Percentiles rank a stretch among this genome's conserved stretches.
phyloP scores from a whole-genome alignment of 768 basidiomycete genomes.

The Agrocybe chaxingu region DNA sequence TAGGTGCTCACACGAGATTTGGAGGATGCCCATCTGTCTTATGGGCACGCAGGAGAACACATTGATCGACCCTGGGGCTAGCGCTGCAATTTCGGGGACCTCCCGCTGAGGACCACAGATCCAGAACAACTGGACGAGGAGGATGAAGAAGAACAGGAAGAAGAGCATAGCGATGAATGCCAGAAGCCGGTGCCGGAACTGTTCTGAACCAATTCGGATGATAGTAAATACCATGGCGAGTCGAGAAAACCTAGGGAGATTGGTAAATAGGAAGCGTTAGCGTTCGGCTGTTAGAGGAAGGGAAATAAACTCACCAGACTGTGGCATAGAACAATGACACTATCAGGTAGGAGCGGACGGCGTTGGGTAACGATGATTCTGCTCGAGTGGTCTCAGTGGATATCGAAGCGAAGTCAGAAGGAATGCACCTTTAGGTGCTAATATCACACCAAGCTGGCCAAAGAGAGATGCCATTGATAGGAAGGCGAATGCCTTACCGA shows the following conservation, averaged over 20 bases:
- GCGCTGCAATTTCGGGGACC: neutral
- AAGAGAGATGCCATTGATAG: conserved; percentile 24
- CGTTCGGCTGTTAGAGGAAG: neutral
- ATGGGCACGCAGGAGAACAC: conserved; percentile 32
- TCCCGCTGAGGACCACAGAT: conserved; percentile 43
- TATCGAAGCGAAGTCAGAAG: neutral
- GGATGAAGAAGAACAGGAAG: conserved; percentile 27
- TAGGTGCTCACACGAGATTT: conserved; percentile 44
- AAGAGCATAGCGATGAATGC: conserved; percentile 28
- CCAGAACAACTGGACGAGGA: conserved; percentile 44
- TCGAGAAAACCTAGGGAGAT: conserved; percentile 35
- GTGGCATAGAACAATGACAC: conserved; percentile 34
- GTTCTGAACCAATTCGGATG: conserved; percentile 45
- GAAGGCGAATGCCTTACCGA: conserved; percentile 24
- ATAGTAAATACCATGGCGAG: conserved; percentile 54
- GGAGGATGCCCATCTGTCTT: conserved; percentile 46
- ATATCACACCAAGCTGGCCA: conserved; percentile 2
- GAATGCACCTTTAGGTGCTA: neutral
- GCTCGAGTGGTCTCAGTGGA: neutral
- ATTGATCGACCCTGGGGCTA: conserved; percentile 4
- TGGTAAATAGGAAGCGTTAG: no score
- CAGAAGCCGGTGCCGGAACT: conserved; percentile 19
- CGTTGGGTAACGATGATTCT: no score
- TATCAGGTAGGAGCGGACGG: conserved; percentile 30
- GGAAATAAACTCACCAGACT: conserved; percentile 28